Conservation (phyloP, 768 basidiomycete genomes). For the Candolleomyces eurysporus region DNA sequence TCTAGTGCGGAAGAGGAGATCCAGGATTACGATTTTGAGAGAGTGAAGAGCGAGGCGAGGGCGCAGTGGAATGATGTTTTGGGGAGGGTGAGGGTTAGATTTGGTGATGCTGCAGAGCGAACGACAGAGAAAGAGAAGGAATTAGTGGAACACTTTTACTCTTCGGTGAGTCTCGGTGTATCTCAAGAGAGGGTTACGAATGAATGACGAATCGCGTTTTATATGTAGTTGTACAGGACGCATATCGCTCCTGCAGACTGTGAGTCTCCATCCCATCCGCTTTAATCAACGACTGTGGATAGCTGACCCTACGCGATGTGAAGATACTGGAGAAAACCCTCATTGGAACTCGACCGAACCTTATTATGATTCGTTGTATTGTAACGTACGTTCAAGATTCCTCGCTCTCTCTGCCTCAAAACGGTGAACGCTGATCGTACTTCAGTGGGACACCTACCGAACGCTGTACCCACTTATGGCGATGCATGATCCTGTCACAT, state of each 20-base stretch:
- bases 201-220: neutral
- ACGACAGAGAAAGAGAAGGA: constrained; percentile 45
- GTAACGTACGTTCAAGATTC: constrained; percentile 44
- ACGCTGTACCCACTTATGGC: constrained; percentile 63
- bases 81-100: constrained; percentile 47
- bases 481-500: constrained; percentile 58
- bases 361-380: constrained; percentile 67
- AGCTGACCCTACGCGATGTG: neutral
- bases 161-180: constrained; percentile 38
- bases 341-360: constrained; percentile 63
- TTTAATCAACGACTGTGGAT: neutral
- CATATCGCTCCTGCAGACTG: constrained; percentile 67
- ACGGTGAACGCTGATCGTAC: neutral
- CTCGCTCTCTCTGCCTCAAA: neutral
- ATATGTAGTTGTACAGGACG: constrained; percentile 50
- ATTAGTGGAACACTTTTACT: constrained; percentile 54
- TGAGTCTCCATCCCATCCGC: constrained; percentile 25
- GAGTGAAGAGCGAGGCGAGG: constrained; percentile 40
- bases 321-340: constrained; percentile 65
- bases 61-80: constrained; percentile 59
- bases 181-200: neutral
- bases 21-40: constrained; percentile 53
- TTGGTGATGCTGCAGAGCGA: constrained; percentile 13
- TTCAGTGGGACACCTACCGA: constrained; percentile 65
- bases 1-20: constrained; percentile 60